These are phyloP conservation scores for Wickerhamomyces chambardii DNA, from an alignment of 805 yeast genomes.

Conservation along the genomic window DNA sequence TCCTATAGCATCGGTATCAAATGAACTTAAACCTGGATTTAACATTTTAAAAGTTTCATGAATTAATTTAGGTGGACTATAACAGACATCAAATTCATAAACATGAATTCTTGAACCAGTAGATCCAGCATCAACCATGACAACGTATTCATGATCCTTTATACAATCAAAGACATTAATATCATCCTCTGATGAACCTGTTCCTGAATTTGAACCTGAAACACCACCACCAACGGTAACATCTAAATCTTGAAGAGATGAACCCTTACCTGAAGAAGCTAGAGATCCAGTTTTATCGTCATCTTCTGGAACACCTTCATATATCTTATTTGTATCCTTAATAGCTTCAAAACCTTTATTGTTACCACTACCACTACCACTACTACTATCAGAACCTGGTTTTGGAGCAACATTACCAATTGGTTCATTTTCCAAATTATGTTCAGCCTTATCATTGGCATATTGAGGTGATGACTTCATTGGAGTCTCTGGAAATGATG, in stretches of 20 bases:
- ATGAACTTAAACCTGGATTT: conserved; percentile 87
- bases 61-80: conserved; percentile 72
- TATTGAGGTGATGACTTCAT: conserved; percentile 12
- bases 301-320: conserved; percentile 19
- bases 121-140: conserved; percentile 98
- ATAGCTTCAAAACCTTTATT: conserved; percentile 15
- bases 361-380: no score
- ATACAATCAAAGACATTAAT: conserved; percentile 21
- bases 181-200: background rate
- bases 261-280: background rate
- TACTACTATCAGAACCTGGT: conserved; percentile 11
- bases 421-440: conserved; percentile 11
- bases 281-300: background rate
- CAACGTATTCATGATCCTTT: conserved; percentile 57
- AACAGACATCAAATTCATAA: conserved; percentile 83
- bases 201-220: conserved; percentile 14
- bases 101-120: conserved; percentile 95
- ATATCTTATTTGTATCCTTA: conserved; percentile 16
- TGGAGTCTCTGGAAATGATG: background rate
- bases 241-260: conserved; percentile 4
- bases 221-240: conserved; percentile 4
- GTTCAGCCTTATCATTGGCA: conserved; percentile 12
- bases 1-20: conserved; percentile 66
- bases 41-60: conserved; percentile 81
- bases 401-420: conserved; percentile 19